Base-by-base conservation (phyloP, 805 yeast genomes). In the Wickerhamomyces mucosus region DNA sequence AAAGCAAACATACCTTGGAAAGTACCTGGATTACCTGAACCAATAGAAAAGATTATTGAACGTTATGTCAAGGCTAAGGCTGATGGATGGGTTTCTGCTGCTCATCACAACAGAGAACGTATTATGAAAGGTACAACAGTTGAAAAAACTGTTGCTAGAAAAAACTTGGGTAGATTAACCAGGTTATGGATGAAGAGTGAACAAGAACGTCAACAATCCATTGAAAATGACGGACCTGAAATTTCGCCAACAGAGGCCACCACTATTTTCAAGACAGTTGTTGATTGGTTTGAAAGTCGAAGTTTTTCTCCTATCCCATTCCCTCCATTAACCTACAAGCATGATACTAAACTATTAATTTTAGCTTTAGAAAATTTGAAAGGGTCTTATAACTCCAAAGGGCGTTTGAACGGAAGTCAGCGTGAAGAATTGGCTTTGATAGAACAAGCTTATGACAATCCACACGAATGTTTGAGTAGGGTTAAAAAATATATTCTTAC, bases 1-100 rank as follows among this genome's bases (percentile, higher is more conserved):
- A 92, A 92, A 54, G 98, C 98, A 3, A 89, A 92, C 50, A 80
- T 92, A 36, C 95, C 96, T 1, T 92, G 97, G 97, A 77, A 84
- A 43, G 97, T 92, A 12, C 95, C 95, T 1, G 97, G 97, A 0
- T 63, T 92, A 58, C 98, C 99, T 2, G 80, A 71, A 32, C 96
- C 96, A 0, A 73, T 92, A 17, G 92, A 78, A 42, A 72, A 74
- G 27, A 83, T 92, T 23, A 88, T 92, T 38, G 79, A 83, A 48
- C 71, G 95, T 27, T 92, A 92, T 48, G 78, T 92, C 29, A 79
- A 85, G 48, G 95, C 96, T 1, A 89, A 92, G 53, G 96, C 97
- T 2, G 96, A 89, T 46, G 94, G 95, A 6, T 92, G 97, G 97
- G 70, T 85, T 10, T 77, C 92, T 1, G 88, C 84, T 12, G 95